These are phyloP conservation scores for Xylaria multiplex DNA, from an alignment of 2,329 filamentous ascomycete genomes.

Conservation along the genomic window DNA sequence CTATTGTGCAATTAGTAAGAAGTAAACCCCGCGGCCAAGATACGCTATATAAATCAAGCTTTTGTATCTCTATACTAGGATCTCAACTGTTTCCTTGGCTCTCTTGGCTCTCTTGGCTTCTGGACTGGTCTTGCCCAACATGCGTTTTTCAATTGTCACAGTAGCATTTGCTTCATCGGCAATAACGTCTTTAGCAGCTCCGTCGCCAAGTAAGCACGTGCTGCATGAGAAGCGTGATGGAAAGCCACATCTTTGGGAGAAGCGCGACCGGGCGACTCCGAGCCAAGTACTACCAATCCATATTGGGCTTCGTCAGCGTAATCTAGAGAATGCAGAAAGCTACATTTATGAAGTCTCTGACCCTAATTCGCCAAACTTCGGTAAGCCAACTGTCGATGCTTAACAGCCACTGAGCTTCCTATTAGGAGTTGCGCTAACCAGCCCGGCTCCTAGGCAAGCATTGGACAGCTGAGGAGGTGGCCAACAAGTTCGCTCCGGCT, in stretches of 20 bases:
- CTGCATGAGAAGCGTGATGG: slow-evolving; percentile 38
- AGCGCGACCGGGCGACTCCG: slow-evolving; percentile 33
- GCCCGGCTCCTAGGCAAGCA: slow-evolving; percentile 45
- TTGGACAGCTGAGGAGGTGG: slow-evolving; percentile 56
- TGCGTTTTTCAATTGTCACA: slow-evolving; percentile 34
- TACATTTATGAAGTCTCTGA: slow-evolving; percentile 57
- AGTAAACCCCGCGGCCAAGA: neutral
- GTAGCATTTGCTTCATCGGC: slow-evolving; percentile 31
- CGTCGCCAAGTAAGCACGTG: slow-evolving; percentile 31
- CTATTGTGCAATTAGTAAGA: slow-evolving; percentile 4
- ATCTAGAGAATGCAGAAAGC: slow-evolving; percentile 58
- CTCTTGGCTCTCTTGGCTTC: slow-evolving; percentile 31
- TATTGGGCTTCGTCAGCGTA: slow-evolving; percentile 58
- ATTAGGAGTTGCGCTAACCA: neutral
- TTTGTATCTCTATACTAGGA: slow-evolving; percentile 18
- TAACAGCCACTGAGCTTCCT: neutral
- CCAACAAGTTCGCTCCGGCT: slow-evolving; percentile 55
- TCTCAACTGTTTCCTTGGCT: slow-evolving; percentile 21
- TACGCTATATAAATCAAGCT: slow-evolving; percentile 34
- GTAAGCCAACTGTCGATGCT: slow-evolving; percentile 43
- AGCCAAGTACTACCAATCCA: slow-evolving; percentile 50
- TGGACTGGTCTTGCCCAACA: slow-evolving; percentile 19
- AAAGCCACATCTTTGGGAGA: slow-evolving; percentile 36
- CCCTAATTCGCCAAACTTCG: slow-evolving; percentile 57
- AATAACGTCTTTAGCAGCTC: slow-evolving; percentile 27